Percentiles rank a stretch among this genome's conserved stretches.
phyloP scores from a whole-genome alignment of 768 basidiomycete genomes.

The Lactarius psammicola region DNA sequence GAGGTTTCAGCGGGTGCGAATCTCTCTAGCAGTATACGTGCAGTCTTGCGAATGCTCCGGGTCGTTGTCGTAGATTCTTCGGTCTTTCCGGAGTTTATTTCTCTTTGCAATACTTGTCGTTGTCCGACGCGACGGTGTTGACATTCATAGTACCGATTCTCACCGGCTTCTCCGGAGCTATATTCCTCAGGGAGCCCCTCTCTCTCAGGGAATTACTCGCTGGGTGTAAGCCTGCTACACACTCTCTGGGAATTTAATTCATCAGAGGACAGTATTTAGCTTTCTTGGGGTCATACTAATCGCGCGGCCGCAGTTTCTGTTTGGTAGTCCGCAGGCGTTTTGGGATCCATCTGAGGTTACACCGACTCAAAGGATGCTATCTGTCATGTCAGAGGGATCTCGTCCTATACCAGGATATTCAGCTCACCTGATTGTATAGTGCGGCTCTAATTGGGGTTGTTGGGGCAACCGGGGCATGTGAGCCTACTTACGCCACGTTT shows the following conservation, averaged over 20 bases:
- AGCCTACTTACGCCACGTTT: slow-evolving; percentile 34
- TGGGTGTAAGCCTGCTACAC: slow-evolving; percentile 39
- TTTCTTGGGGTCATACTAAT: slow-evolving; percentile 78
- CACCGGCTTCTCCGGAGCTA: slow-evolving; percentile 58
- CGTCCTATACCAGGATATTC: not conserved
- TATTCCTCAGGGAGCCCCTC: slow-evolving; percentile 62
- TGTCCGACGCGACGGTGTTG: slow-evolving; percentile 76
- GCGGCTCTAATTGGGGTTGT: slow-evolving; percentile 62
- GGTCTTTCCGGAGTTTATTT: slow-evolving; percentile 67
- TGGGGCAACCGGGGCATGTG: slow-evolving; percentile 67
- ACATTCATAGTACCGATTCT: slow-evolving; percentile 71
- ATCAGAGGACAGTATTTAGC: slow-evolving; percentile 50
- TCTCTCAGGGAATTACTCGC: slow-evolving; percentile 55
- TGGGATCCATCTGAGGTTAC: slow-evolving; percentile 27
- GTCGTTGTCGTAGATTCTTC: slow-evolving; percentile 52
- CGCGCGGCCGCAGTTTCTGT: slow-evolving; percentile 72
- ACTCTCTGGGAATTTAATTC: not conserved
- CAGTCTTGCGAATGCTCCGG: not conserved
- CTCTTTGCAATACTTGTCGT: slow-evolving; percentile 68
- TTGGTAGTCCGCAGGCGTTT: slow-evolving; percentile 42
- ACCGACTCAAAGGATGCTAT: slow-evolving; percentile 48
- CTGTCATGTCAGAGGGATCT: slow-evolving; percentile 49
- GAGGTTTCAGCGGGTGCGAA: slow-evolving; percentile 57
- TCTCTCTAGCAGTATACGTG: not conserved
- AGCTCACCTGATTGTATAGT: slow-evolving; percentile 35